Percentiles rank a stretch among this genome's conserved stretches.
phyloP scores from a whole-genome alignment of 306 rosid species.

The Hylodesmum podocarpum region DNA sequence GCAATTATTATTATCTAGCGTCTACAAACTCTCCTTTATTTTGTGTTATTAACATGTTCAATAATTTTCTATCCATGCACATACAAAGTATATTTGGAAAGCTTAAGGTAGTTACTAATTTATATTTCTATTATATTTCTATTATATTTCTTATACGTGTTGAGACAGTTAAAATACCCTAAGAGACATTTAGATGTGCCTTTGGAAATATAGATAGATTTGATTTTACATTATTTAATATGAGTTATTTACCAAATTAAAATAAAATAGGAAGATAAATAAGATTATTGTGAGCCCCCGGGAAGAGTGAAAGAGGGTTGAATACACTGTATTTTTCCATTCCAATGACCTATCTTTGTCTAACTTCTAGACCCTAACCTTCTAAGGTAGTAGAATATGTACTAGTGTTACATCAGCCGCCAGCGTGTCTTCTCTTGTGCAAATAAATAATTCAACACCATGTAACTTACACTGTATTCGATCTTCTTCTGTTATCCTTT shows the following conservation, averaged over 20 bases:
- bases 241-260: background rate
- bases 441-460: background rate
- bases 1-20: too few relatives aligned
- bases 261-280: background rate
- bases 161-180: too few relatives aligned
- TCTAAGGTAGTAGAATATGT: background rate
- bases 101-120: background rate
- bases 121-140: too few relatives aligned
- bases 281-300: background rate
- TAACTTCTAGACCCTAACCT: conserved; percentile 15
- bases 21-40: too few relatives aligned
- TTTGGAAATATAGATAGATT: background rate
- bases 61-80: background rate
- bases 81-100: background rate
- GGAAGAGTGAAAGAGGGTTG: background rate
- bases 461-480: background rate
- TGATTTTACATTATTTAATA: background rate
- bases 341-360: conserved; percentile 31
- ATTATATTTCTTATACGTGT: too few relatives aligned
- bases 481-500: background rate
- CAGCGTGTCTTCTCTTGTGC: conserved; percentile 14
- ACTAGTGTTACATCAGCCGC: conserved; percentile 41
- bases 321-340: conserved; percentile 33
- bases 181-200: too few relatives aligned
- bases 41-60: background rate